Evolutionary conservation across 345 rosid genomes (phyloP).

Genomic region (Moricandia arvensis): DNA sequence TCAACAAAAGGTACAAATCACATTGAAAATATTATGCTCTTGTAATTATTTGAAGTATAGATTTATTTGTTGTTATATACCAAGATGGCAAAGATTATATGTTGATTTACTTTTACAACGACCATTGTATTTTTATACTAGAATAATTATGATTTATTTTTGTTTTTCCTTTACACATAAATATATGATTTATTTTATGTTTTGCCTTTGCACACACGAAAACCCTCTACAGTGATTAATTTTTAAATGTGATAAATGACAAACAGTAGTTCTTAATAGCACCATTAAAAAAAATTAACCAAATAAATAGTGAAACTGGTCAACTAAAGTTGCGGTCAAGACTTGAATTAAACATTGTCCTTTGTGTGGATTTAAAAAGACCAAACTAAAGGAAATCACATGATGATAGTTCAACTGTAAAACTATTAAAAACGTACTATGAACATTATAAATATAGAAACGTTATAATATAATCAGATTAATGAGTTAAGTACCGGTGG

Average conservation of each 20-base stretch:
- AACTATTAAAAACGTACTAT: conserved; percentile 2
- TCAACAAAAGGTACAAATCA: too few species aligned
- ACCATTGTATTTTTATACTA: neutral
- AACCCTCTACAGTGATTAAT: neutral
- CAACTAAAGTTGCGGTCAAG: conserved; percentile 20
- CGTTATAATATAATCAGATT: neutral
- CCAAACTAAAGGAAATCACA: neutral
- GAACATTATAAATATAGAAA: neutral
- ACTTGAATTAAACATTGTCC: neutral
- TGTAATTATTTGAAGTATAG: neutral
- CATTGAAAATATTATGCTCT: neutral
- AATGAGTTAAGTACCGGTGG: conserved; percentile 8
- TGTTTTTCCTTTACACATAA: neutral
- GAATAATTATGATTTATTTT: neutral
- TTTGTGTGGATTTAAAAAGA: conserved; percentile 20
- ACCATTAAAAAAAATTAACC: neutral
- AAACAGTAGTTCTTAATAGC: neutral
- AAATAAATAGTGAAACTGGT: neutral
- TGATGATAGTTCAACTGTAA: conserved; percentile 3
- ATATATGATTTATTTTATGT: neutral
- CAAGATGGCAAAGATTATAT: neutral
- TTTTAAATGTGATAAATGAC: neutral
- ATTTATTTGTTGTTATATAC: neutral
- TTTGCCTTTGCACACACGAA: neutral
- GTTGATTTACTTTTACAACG: neutral